A percentile compares a stretch with the other conserved stretches of the same genome.
These are phyloP conservation scores for Myriosclerotinia scirpicola DNA, from an alignment of 2,329 filamentous ascomycete genomes.

Conservation along the genomic window DNA sequence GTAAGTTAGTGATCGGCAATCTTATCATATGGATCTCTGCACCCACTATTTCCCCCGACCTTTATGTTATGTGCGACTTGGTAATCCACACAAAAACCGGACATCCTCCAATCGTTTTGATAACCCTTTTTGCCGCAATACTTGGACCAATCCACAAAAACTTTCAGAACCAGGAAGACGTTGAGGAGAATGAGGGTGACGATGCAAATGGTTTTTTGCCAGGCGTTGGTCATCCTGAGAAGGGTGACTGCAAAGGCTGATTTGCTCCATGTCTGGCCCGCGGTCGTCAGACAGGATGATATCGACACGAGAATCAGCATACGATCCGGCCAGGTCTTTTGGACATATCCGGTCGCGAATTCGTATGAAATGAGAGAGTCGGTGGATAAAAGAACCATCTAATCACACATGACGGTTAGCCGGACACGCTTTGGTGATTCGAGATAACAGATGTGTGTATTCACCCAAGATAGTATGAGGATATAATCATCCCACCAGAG, in stretches of 20 bases:
- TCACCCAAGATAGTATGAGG: constrained; percentile 29
- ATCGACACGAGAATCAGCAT: constrained; percentile 54
- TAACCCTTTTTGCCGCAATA: constrained; percentile 47
- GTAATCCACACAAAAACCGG: constrained; percentile 46
- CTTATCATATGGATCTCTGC: constrained; percentile 1
- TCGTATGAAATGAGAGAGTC: constrained; percentile 49
- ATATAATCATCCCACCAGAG: constrained; percentile 35
- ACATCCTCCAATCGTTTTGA: constrained; percentile 49
- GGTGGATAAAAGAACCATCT: constrained; percentile 48
- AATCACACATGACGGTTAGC: constrained; percentile 7
- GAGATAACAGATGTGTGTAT: constrained; percentile 10
- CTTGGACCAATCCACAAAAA: constrained; percentile 51
- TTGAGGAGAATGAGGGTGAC: constrained; percentile 53
- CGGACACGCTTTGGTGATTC: not conserved
- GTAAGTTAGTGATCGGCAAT: constrained; percentile 27
- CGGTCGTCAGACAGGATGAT: constrained; percentile 36
- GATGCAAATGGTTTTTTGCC: constrained; percentile 48
- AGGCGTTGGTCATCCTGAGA: constrained; percentile 47
- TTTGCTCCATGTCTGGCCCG: constrained; percentile 44
- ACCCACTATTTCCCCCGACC: constrained; percentile 51
- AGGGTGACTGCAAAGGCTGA: constrained; percentile 42
- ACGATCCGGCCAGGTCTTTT: constrained; percentile 50
- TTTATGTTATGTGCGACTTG: constrained; percentile 48
- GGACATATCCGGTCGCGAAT: constrained; percentile 51
- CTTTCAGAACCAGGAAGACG: constrained; percentile 49